Conservation (phyloP, 148 eudicot genomes). For the Camellia granthamiana region DNA sequence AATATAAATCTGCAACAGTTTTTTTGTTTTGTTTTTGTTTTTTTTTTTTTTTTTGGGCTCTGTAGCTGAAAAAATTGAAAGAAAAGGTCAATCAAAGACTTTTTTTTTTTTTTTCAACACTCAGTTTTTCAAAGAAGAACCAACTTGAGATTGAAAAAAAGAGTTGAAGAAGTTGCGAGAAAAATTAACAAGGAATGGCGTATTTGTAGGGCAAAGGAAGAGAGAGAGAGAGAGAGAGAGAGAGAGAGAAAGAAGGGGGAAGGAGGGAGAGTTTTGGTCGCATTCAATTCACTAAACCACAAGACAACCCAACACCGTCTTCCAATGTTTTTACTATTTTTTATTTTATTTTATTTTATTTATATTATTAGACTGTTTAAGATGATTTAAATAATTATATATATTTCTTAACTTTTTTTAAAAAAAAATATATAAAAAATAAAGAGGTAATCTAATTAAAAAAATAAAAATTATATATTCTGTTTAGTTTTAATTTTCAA, state of each 20-base stretch:
- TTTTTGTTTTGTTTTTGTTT: neutral
- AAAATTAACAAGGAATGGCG: conserved; percentile 20
- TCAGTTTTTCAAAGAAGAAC: conserved; percentile 29
- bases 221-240: neutral
- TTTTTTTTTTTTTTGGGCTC: neutral
- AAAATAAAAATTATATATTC: too few species aligned
- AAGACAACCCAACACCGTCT: too few species aligned
- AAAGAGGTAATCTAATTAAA: too few species aligned
- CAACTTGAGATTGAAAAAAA: conserved; percentile 16
- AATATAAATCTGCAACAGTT: conserved; percentile 3
- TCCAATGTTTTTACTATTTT: too few species aligned
- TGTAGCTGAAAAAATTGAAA: neutral
- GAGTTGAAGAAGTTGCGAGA: conserved; percentile 23
- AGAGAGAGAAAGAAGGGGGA: neutral
- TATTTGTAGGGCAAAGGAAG: conserved; percentile 29
- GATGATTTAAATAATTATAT: too few species aligned
- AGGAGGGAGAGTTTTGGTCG: conserved; percentile 32
- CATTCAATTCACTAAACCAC: conserved; percentile 32
- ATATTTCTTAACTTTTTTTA: too few species aligned
- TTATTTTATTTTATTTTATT: too few species aligned
- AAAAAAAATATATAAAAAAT: too few species aligned
- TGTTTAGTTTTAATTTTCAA: too few species aligned
- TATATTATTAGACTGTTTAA: too few species aligned
- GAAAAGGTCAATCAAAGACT: conserved; percentile 17
- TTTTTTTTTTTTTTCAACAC: conserved; percentile 2